Percentiles rank a stretch among this genome's conserved stretches.
phyloP scores from a whole-genome alignment of 345 rosid genomes.

The Arabis alpina region DNA sequence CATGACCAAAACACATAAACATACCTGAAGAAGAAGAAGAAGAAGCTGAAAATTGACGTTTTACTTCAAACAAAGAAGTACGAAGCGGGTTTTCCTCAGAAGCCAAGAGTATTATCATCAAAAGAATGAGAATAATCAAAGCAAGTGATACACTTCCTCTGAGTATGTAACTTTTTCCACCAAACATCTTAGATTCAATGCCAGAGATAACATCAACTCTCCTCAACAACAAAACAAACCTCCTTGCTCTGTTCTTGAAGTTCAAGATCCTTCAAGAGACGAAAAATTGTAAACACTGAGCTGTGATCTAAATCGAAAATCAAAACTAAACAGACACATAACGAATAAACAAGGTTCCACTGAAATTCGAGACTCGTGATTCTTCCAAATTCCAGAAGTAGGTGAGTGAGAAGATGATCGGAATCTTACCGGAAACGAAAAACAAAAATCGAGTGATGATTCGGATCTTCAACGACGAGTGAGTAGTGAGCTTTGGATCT shows the following conservation, averaged over 20 bases:
- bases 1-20: neutral
- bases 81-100: conserved; percentile 37
- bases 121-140: conserved; percentile 33
- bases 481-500: conserved; percentile 29
- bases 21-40: conserved; percentile 47
- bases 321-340: neutral
- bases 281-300: too few relatives aligned
- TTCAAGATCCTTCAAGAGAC: conserved; percentile 22
- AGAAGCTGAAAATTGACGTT: conserved; percentile 40
- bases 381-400: neutral
- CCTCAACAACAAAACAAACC: neutral
- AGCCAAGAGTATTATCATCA: conserved; percentile 15
- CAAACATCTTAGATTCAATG: conserved; percentile 28
- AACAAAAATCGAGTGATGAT: conserved; percentile 10
- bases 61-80: conserved; percentile 24
- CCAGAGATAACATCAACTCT: conserved; percentile 32
- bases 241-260: conserved; percentile 26
- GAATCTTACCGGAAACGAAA: conserved; percentile 22
- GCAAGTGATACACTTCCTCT: conserved; percentile 46
- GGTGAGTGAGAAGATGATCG: neutral
- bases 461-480: conserved; percentile 25
- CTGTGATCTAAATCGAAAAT: neutral
- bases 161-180: conserved; percentile 25
- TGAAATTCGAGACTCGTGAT: neutral
- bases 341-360: neutral